A percentile compares a stretch with the other conserved stretches of the same genome.
Evolutionary conservation across 495 filamentous ascomycete genomes (phyloP).

Genomic region (Terfezia boudieri): DNA sequence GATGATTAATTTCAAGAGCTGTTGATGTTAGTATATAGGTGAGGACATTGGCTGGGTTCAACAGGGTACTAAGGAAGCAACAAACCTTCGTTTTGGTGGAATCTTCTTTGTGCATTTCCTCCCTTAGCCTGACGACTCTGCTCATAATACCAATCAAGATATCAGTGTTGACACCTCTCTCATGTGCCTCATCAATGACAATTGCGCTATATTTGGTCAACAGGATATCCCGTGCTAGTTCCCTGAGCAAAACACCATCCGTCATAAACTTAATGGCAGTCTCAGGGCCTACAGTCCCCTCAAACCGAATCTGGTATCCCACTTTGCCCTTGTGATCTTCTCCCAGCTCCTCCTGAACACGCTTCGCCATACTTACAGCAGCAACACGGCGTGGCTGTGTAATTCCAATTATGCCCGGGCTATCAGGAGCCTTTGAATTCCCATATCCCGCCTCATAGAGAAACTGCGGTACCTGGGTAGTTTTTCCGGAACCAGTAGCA

Average conservation of each 20-base stretch:
- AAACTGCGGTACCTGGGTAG: constrained; percentile 91
- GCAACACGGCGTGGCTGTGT: constrained; percentile 88
- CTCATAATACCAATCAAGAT: constrained; percentile 93
- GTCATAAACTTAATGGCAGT: constrained; percentile 99
- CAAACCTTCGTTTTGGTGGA: constrained; percentile 14
- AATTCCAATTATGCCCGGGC: constrained; percentile 79
- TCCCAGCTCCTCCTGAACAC: constrained; percentile 68
- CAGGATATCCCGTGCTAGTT: constrained; percentile 74
- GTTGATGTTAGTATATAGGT: constrained; percentile 15
- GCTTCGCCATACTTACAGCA: constrained; percentile 83
- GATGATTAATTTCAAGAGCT: constrained; percentile 79
- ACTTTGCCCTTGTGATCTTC: constrained; percentile 36
- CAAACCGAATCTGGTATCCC: constrained; percentile 89
- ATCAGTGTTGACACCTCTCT: constrained; percentile 91
- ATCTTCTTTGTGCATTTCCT: constrained; percentile 30
- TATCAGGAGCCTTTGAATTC: constrained; percentile 38
- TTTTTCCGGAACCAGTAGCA: constrained; percentile 90
- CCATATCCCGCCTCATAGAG: constrained; percentile 87
- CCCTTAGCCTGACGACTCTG: constrained; percentile 61
- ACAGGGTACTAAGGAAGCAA: neutral
- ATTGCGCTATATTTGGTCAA: constrained; percentile 85
- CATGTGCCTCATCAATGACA: constrained; percentile 93
- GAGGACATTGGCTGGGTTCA: neutral
- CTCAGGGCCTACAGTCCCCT: constrained; percentile 55
- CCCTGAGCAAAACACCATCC: constrained; percentile 82